Percentiles rank a stretch among this genome's conserved stretches.
Evolutionary conservation across 2,329 filamentous ascomycete genomes (phyloP).

Genomic region (Esteya vermicola): DNA sequence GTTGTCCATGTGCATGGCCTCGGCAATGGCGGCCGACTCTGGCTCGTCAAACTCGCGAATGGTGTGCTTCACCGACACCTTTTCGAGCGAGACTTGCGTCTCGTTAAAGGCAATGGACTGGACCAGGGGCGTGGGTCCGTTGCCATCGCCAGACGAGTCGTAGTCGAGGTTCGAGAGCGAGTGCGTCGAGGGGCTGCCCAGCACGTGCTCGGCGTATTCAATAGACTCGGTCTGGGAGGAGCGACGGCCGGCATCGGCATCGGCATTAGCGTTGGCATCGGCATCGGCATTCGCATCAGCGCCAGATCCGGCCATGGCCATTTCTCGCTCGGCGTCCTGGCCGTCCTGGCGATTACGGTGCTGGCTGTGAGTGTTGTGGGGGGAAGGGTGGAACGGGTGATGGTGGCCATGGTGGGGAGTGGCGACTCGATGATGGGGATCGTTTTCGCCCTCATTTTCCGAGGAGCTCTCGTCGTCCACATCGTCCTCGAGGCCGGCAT

Average conservation of each 20-base stretch:
- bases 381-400: slow-evolving; percentile 12
- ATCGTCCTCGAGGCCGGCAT: slow-evolving; percentile 31
- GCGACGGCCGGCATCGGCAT: slow-evolving; percentile 23
- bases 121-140: slow-evolving; percentile 10
- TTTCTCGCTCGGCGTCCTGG: too few relatives aligned
- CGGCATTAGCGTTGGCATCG: too few relatives aligned
- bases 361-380: slow-evolving; percentile 8
- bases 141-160: slow-evolving; percentile 11
- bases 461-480: slow-evolving; percentile 12
- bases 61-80: slow-evolving; percentile 31
- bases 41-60: slow-evolving; percentile 26
- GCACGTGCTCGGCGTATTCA: slow-evolving; percentile 33
- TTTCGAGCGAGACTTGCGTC: slow-evolving; percentile 19
- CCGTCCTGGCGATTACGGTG: slow-evolving; percentile 16
- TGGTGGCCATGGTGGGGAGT: too few relatives aligned
- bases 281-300: too few relatives aligned
- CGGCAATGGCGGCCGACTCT: slow-evolving; percentile 21
- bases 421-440: too few relatives aligned
- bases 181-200: slow-evolving; percentile 25
- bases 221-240: slow-evolving; percentile 24
- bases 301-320: too few relatives aligned
- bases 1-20: slow-evolving; percentile 16
- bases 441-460: slow-evolving; percentile 28
- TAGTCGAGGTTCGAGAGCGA: slow-evolving; percentile 11
- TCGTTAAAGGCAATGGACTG: slow-evolving; percentile 32